phyloP scores from a whole-genome alignment of 306 rosid genomes.

The Ochetophila trinervis region DNA sequence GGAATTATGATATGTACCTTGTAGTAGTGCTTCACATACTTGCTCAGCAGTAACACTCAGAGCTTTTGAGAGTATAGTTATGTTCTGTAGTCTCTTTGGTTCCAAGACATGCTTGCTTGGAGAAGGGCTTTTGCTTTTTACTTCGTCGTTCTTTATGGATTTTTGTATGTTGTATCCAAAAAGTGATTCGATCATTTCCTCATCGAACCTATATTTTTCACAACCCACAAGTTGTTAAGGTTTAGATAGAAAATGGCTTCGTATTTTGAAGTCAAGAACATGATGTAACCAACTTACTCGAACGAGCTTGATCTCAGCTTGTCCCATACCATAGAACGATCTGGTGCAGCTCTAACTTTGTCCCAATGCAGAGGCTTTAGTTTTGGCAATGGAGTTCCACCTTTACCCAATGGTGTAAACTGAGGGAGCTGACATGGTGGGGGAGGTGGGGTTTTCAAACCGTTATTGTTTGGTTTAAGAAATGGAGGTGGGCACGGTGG shows the following conservation, averaged over 20 bases:
- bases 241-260: background rate
- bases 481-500: constrained; percentile 87
- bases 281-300: constrained; percentile 68
- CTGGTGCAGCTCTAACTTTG: constrained; percentile 92
- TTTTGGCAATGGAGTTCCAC: constrained; percentile 72
- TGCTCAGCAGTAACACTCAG: constrained; percentile 70
- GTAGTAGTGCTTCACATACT: constrained; percentile 68
- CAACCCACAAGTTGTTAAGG: constrained; percentile 18
- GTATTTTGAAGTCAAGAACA: background rate
- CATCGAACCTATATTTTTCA: constrained; percentile 76
- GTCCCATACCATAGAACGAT: constrained; percentile 95
- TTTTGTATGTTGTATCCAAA: constrained; percentile 86
- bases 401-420: constrained; percentile 67
- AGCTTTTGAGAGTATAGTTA: constrained; percentile 89
- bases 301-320: constrained; percentile 87
- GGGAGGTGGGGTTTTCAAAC: constrained; percentile 66
- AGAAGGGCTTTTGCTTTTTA: constrained; percentile 83
- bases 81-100: constrained; percentile 94
- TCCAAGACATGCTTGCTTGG: constrained; percentile 93
- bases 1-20: constrained; percentile 45
- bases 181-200: constrained; percentile 97
- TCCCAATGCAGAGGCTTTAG: constrained; percentile 99
- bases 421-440: constrained; percentile 70
- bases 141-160: constrained; percentile 69
- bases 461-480: constrained; percentile 26